Percentiles rank a stretch among this genome's conserved stretches.
Evolutionary conservation across 2,329 filamentous ascomycete genomes (phyloP).

Genomic region (Tolypocladium album): DNA sequence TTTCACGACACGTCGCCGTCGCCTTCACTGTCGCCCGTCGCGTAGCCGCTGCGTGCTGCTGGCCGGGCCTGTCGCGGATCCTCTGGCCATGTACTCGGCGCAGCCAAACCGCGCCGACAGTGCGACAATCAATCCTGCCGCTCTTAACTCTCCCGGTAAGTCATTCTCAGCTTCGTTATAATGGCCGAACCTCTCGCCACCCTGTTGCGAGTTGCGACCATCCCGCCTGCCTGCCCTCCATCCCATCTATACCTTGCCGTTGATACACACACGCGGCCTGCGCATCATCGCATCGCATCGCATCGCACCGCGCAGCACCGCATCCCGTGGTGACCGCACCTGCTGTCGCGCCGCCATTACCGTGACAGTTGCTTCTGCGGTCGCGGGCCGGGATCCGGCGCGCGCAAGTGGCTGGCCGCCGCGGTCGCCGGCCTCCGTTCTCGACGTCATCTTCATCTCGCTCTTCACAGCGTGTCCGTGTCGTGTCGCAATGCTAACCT

Average conservation of each 20-base stretch:
- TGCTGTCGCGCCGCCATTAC: neutral
- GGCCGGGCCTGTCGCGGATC: slow-evolving; percentile 7
- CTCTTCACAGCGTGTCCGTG: neutral
- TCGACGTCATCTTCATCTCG: neutral
- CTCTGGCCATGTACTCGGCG: slow-evolving; percentile 22
- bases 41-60: slow-evolving; percentile 3
- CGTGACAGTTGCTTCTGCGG: neutral
- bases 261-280: neutral
- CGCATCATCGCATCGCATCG: slow-evolving; percentile 1
- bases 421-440: slow-evolving; percentile 1
- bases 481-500: slow-evolving; percentile 15
- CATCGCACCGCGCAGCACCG: neutral
- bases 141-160: slow-evolving; percentile 70
- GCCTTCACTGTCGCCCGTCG: slow-evolving; percentile 32
- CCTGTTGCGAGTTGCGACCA: slow-evolving; percentile 6
- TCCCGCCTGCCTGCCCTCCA: slow-evolving; percentile 5
- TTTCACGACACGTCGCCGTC: slow-evolving; percentile 52
- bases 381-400: neutral
- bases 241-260: neutral
- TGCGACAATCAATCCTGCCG: slow-evolving; percentile 85
- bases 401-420: neutral
- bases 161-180: slow-evolving; percentile 11
- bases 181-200: neutral
- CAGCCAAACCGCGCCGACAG: slow-evolving; percentile 65
- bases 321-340: neutral